Evolutionary conservation across 2,329 filamentous ascomycete genomes (phyloP).

Genomic region (Ophiostoma himal-ulmi): DNA sequence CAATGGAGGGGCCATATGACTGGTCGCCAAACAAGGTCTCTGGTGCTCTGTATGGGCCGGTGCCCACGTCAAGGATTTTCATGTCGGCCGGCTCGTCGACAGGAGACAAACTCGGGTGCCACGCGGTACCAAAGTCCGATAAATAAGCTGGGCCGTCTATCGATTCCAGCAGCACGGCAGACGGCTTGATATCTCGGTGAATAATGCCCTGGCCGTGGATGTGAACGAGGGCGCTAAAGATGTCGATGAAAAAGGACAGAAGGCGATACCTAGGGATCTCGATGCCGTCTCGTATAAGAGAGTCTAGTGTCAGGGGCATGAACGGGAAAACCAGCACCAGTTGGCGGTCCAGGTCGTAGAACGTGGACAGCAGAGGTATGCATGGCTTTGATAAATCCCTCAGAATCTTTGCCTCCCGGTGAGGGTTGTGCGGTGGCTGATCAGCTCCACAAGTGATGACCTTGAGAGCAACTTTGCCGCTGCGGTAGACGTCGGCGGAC

Average conservation of each 20-base stretch:
- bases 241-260: slow-evolving; percentile 51
- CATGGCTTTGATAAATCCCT: slow-evolving; percentile 48
- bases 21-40: slow-evolving; percentile 83
- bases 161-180: slow-evolving; percentile 70
- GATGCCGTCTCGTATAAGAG: slow-evolving; percentile 48
- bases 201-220: slow-evolving; percentile 74
- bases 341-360: slow-evolving; percentile 62
- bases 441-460: slow-evolving; percentile 70
- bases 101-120: slow-evolving; percentile 58
- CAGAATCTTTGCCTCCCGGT: slow-evolving; percentile 73
- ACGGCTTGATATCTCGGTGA: slow-evolving; percentile 91
- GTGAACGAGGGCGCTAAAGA: slow-evolving; percentile 64
- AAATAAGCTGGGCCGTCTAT: slow-evolving; percentile 67
- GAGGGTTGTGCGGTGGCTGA: slow-evolving; percentile 74
- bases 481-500: slow-evolving; percentile 78
- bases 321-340: slow-evolving; percentile 83
- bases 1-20: slow-evolving; percentile 64
- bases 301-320: slow-evolving; percentile 64
- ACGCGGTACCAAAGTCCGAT: slow-evolving; percentile 88
- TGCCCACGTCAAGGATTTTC: slow-evolving; percentile 91
- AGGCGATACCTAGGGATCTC: slow-evolving; percentile 32
- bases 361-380: slow-evolving; percentile 66
- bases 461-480: slow-evolving; percentile 64
- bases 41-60: slow-evolving; percentile 80
- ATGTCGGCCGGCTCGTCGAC: slow-evolving; percentile 56